Percentiles rank a stretch among this genome's conserved stretches.
Conservation (phyloP, 176 grass and related monocot genomes). For the Areca catechu region DNA sequence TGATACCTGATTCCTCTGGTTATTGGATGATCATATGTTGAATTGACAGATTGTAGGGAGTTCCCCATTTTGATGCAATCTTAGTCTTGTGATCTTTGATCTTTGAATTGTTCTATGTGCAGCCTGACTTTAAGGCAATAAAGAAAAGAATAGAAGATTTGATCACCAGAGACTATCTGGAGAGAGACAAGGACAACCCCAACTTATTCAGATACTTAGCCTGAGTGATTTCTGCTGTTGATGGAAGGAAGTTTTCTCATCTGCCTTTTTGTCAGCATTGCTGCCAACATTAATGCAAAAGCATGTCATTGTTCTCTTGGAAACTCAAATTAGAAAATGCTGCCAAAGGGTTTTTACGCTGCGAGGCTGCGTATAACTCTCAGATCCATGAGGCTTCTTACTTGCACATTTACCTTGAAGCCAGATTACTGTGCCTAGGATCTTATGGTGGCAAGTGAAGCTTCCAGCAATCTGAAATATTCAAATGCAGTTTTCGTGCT, state of each 20-base stretch:
- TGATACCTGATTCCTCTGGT: too few species aligned
- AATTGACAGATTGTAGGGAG: background rate
- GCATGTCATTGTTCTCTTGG: background rate
- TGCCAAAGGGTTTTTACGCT: background rate
- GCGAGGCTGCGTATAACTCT: background rate
- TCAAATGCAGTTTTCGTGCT: too few species aligned
- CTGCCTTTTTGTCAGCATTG: background rate
- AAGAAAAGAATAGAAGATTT: constrained; percentile 75
- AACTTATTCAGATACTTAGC: constrained; percentile 74
- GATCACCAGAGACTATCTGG: constrained; percentile 63
- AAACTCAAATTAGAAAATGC: background rate
- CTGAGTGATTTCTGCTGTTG: constrained; percentile 11
- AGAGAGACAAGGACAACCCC: constrained; percentile 53
- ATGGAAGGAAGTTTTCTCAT: background rate
- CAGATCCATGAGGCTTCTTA: background rate
- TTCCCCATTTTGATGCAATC: background rate
- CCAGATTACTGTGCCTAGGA: background rate
- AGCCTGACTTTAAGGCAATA: constrained; percentile 77
- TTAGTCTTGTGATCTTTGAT: background rate
- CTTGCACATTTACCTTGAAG: background rate
- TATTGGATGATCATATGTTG: too few species aligned
- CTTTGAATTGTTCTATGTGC: constrained; percentile 1
- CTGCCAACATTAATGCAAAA: constrained; percentile 1
- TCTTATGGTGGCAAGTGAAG: too few species aligned
- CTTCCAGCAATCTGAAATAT: too few species aligned